Evolutionary conservation across 83 land plant species (phyloP).

Genomic region (Thuja plicata): DNA sequence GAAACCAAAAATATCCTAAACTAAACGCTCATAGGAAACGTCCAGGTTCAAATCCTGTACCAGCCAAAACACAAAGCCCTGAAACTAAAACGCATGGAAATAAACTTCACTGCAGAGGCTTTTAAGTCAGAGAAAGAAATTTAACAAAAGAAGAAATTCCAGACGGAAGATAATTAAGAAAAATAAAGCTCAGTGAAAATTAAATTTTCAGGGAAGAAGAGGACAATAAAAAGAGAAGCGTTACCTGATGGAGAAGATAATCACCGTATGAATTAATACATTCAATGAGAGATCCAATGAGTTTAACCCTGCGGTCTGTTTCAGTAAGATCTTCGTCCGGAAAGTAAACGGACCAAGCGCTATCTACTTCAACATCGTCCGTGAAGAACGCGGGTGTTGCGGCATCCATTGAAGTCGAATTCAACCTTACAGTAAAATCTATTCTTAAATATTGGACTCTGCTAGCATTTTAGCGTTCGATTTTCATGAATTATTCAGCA

Average conservation of each 20-base stretch:
- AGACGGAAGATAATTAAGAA: background rate
- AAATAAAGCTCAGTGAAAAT: background rate
- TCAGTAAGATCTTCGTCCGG: constrained; percentile 35
- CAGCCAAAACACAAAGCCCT: background rate
- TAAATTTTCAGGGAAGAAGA: constrained; percentile 19
- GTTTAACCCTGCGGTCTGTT: constrained; percentile 43
- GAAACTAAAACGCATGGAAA: constrained; percentile 6
- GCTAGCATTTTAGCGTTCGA: too few species aligned
- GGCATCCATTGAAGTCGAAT: constrained; percentile 9
- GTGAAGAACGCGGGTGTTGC: background rate
- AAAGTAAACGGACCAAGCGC: constrained; percentile 54
- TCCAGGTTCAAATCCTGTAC: background rate
- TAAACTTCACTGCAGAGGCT: background rate
- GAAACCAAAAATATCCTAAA: background rate
- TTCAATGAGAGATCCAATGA: constrained; percentile 31
- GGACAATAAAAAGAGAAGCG: background rate
- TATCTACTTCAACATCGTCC: background rate
- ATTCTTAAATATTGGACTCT: background rate
- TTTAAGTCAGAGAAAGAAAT: background rate
- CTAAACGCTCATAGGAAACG: background rate
- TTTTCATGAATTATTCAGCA: too few species aligned
- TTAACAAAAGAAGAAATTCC: background rate
- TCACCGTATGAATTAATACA: constrained; percentile 37
- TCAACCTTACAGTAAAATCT: background rate
- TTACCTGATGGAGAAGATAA: constrained; percentile 49